These are phyloP conservation scores for Geranium brycei DNA, from an alignment of 345 rosid genomes.

Conservation along the genomic window DNA sequence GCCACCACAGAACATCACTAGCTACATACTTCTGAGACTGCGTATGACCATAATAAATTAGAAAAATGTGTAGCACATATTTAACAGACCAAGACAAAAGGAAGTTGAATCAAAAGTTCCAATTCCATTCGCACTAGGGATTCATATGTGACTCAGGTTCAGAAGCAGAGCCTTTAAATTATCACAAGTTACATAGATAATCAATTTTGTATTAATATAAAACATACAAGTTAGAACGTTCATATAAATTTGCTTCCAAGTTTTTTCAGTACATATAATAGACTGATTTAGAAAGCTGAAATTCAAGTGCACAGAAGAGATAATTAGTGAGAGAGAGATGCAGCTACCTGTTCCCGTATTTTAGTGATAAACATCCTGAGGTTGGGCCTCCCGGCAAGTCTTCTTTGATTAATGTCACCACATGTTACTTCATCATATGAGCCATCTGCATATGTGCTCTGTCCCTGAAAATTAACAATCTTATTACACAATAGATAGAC, in stretches of 20 bases:
- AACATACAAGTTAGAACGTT: too few species aligned
- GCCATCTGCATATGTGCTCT: constrained; percentile 14
- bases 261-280: too few species aligned
- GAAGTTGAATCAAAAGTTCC: neutral
- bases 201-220: too few species aligned
- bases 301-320: neutral
- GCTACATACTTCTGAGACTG: constrained; percentile 48
- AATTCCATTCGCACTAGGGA: too few species aligned
- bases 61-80: constrained; percentile 1
- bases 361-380: constrained; percentile 40
- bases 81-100: neutral
- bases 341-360: constrained; percentile 58
- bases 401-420: constrained; percentile 15
- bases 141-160: too few species aligned
- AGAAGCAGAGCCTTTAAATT: too few species aligned
- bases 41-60: constrained; percentile 14
- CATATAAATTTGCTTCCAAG: too few species aligned
- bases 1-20: constrained; percentile 68
- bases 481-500: too few species aligned
- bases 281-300: neutral
- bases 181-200: too few species aligned
- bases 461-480: constrained; percentile 16
- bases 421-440: constrained; percentile 30
- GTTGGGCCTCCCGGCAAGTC: constrained; percentile 35
- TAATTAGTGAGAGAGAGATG: neutral